Conservation (phyloP, 306 rosid species). For the Benincasa hispida region DNA sequence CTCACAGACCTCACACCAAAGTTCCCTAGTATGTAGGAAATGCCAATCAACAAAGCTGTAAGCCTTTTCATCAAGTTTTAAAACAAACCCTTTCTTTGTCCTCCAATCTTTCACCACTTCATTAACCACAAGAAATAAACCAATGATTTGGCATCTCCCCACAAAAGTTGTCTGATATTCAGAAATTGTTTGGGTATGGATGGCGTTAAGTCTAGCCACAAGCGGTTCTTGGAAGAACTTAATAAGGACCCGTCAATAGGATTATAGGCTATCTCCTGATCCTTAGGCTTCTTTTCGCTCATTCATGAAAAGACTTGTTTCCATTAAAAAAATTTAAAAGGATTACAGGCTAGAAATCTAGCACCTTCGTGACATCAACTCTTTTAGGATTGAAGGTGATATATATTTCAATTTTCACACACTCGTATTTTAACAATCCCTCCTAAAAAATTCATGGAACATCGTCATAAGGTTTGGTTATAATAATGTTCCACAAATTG, state of each 20-base stretch:
- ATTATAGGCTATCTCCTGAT: too few relatives aligned
- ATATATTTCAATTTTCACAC: background rate
- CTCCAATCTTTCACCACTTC: background rate
- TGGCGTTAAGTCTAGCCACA: background rate
- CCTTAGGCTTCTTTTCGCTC: too few relatives aligned
- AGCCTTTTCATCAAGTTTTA: background rate
- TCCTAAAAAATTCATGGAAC: too few relatives aligned
- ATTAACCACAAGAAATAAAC: background rate
- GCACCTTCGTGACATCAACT: background rate
- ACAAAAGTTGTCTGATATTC: background rate
- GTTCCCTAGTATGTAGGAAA: background rate
- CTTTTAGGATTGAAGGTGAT: background rate
- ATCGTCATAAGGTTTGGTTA: too few relatives aligned
- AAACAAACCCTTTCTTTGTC: background rate
- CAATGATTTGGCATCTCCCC: background rate
- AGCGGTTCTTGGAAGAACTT: too few relatives aligned
- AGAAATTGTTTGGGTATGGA: background rate
- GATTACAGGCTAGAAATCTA: background rate
- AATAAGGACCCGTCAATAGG: background rate
- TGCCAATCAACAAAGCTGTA: background rate
- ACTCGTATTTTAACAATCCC: too few relatives aligned
- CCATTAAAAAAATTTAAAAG: too few relatives aligned
- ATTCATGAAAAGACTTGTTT: too few relatives aligned
- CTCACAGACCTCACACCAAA: background rate
- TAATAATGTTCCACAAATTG: background rate